Base-by-base conservation (phyloP, 495 filamentous ascomycete genomes). In the Penicillium manginii region DNA sequence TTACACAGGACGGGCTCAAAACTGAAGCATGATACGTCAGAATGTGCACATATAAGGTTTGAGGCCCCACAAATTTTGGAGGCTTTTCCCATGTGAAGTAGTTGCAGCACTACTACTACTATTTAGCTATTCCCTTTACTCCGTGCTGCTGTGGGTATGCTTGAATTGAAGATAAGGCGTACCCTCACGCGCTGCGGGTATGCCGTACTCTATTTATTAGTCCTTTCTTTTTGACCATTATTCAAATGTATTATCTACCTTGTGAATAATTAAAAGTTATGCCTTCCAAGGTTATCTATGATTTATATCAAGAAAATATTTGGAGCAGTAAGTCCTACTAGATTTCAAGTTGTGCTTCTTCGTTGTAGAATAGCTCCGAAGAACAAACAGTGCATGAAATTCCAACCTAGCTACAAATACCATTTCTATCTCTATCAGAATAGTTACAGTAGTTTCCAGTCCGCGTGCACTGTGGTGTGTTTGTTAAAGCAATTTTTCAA, bases 31-130 rank as follows among this genome's bases (percentile, higher is more conserved):
- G 18, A 42, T 42, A 18, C n/a, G 39, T 42, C 39, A 42, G 39
- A 42, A 42, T 42, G 39, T 42, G 39, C 39, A 17, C 39, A 42
- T 42, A 12, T 42, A 42, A 42, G 17, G 39, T 42, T 42, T 42
- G 39, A 4, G 39, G 39, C 39, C 39, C 39, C 39, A 18, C 39
- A 42, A 42, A 42, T 18, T 42, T 18, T 42, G 39, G 17, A 42
- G 39, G 39, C 39, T 10, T 12, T 37, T 37, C 12, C 33, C 14
- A 37, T 37, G 33, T 5, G 33, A 3, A 37, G 33, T 14, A 37
- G 11, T 15, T 37, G 8, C 23, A 26, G 23, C 7, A 26, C 4
- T 26, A 26, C 4, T 26, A 26, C 23, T 26, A 26, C 23, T 26
- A 8, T n/a, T 2, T n/a, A 0, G 33, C 33, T 37, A n/a, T 12